Evolutionary conservation across 805 yeast species (phyloP), one percentile per base, ranked within the genome.

Genomic region (Candida vaughaniae): DNA sequence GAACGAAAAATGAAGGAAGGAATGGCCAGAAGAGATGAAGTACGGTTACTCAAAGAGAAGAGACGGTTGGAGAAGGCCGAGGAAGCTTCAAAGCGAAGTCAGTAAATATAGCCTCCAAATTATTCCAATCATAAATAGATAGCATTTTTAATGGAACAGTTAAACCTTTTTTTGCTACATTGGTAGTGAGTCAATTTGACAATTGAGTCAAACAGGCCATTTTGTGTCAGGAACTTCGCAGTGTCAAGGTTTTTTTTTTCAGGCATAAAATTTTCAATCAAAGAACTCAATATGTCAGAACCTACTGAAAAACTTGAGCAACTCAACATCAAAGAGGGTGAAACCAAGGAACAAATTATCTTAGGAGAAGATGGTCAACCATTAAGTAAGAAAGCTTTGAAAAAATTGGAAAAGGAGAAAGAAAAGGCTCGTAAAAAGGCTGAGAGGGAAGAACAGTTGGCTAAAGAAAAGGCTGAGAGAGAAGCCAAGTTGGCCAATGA

Each of bases 361-460:
- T 56, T 78, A 31, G 82, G 84, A 9, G 78, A 77, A 47, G 91
- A 85, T 57, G 96, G 96, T 29, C 80, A 76, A 65, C 96, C 96
- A 18, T 69, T 88, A 51, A 83, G 95, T 40, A 93, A 93, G 67
- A 93, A 90, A 61, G 99, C 96, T 2, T 70, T 93, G 54, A 93
- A 93, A 76, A 93, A 93, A 71, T 76, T 93, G 45, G 93, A 85
- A 62, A 91, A 91, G 58, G 96, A 87, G 65, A 80, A 77, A 58
- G 97, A 90, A 66, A 91, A 91, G 72, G 95, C 83, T 49, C 80
- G 76, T 57, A 91, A 90, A 75, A 90, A 90, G 72, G 93, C 88
- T 26, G 97, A 87, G 62, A 83, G 82, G 55, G 97, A 93, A 35
- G 95, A 85, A 25, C 86, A 86, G 65, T 66, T 85, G 41, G 95